Conservation (phyloP, 441 rosid genomes). For the Erysimum pusillum region DNA sequence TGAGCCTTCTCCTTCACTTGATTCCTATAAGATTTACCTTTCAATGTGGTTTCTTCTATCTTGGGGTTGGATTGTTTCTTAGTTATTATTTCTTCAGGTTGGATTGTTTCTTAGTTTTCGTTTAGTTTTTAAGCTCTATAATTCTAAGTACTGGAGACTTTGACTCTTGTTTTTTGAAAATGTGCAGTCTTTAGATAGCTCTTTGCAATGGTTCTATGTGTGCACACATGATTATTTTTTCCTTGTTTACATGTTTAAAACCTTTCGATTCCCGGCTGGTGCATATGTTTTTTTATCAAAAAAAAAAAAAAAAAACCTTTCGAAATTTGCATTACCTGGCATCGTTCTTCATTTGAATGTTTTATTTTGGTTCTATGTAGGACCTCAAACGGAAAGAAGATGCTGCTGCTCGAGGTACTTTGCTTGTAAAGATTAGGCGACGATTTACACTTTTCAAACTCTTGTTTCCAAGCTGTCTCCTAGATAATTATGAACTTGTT, state of each 20-base stretch:
- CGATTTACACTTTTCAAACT: not conserved
- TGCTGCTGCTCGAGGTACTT: conserved; percentile 84
- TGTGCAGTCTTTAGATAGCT: not conserved
- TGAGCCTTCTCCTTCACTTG: conserved; percentile 1
- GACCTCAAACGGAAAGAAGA: conserved; percentile 86
- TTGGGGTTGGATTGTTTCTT: too few species aligned
- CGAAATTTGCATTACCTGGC: not conserved
- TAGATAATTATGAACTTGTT: conserved; percentile 17
- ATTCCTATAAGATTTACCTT: not conserved
- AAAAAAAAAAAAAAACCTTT: too few species aligned
- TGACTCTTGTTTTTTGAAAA: not conserved
- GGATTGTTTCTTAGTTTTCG: not conserved
- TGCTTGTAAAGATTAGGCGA: not conserved
- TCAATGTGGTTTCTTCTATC: not conserved
- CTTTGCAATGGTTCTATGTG: not conserved
- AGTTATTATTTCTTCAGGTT: too few species aligned
- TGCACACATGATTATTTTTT: not conserved
- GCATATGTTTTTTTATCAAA: too few species aligned
- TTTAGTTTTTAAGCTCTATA: not conserved
- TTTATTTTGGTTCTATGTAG: conserved; percentile 50
- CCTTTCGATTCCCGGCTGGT: too few species aligned
- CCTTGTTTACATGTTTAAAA: not conserved
- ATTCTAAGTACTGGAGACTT: not conserved
- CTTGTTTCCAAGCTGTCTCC: not conserved
- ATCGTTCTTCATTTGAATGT: not conserved